phyloP scores from a whole-genome alignment of 495 filamentous ascomycete species.

The Lasiosphaeria ovina region DNA sequence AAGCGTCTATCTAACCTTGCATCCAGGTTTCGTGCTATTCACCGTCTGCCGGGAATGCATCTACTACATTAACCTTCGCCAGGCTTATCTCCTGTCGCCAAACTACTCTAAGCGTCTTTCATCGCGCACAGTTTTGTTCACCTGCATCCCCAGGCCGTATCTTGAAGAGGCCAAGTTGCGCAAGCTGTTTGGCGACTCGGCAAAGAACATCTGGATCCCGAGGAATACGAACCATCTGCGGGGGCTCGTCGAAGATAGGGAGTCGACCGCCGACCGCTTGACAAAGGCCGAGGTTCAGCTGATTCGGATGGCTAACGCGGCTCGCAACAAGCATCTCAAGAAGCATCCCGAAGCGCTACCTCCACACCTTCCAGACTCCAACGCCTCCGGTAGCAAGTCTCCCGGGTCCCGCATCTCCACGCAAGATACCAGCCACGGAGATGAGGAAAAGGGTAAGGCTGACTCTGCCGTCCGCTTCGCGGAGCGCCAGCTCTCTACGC shows the following conservation, averaged over 20 bases:
- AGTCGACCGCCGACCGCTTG: slow-evolving; percentile 58
- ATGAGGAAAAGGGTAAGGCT: slow-evolving; percentile 24
- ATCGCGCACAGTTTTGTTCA: slow-evolving; percentile 67
- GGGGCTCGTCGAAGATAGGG: slow-evolving; percentile 57
- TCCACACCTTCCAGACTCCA: slow-evolving; percentile 4
- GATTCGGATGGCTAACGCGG: slow-evolving; percentile 59
- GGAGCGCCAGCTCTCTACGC: slow-evolving; percentile 20
- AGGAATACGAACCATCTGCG: slow-evolving; percentile 54
- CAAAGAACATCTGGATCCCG: slow-evolving; percentile 61
- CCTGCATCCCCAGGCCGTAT: slow-evolving; percentile 61
- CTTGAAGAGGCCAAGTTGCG: slow-evolving; percentile 55
- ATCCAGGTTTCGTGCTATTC: slow-evolving; percentile 61
- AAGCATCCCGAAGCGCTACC: slow-evolving; percentile 39
- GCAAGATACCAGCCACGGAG: slow-evolving; percentile 8
- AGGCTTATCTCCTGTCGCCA: slow-evolving; percentile 69
- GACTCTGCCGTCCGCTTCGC: slow-evolving; percentile 19
- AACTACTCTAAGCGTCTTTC: slow-evolving; percentile 65
- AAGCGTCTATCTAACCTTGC: neutral
- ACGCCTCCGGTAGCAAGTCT: neutral
- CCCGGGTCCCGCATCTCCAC: neutral
- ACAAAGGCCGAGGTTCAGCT: slow-evolving; percentile 66
- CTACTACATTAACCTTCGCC: slow-evolving; percentile 66
- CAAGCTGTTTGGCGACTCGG: slow-evolving; percentile 59
- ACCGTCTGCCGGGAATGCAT: slow-evolving; percentile 64
- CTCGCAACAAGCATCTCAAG: slow-evolving; percentile 47